Evolutionary conservation across 495 filamentous ascomycete genomes (phyloP), one percentile per base, ranked within the genome.

Genomic region (Hypoxylon crocopeplum): DNA sequence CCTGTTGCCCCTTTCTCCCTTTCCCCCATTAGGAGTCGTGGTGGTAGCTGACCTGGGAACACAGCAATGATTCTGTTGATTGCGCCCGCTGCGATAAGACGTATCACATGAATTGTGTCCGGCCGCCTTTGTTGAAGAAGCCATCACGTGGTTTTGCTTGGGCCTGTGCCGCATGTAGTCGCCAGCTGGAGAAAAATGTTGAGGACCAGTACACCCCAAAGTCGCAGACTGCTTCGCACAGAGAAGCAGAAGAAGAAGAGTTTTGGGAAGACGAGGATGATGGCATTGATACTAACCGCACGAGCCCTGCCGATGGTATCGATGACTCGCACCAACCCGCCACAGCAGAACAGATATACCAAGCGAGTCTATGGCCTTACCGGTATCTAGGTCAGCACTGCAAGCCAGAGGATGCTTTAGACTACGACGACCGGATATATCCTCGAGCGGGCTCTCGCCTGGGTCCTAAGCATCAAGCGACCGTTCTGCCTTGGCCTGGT

Each of bases 81-180:
- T 99, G 94, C 72, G 94, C 95, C 22, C 90, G 96, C 48, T 99
- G 94, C 73, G 83, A 85, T 62, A 86, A 92, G 66, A 97, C 93
- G 7, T 99, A 97, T 76, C 94, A 99, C 76, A 97, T 99, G 94
- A 90, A 89, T 68, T 99, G 94, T 69, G 95, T 99, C 39, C 89
- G 88, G 49, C 94, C 94, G 25, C 91, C 90, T 30, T 72, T 99
- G 53, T 84, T 92, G 32, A 98, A 97, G 72, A 99, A 99, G 75
- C 94, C 94, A 15, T 96, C 94, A 38, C 88, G 94, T 72, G 94
- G 94, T 32, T 99, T 99, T 77, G 94, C 91, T 7, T 99, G 94
- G 94, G 90, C 94, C 12, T 99, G 94, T 73, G 94, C 90, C 19
- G 88, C 94, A 49, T 99, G 94, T 74, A 96, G 91, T 69, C 88